phyloP scores from a whole-genome alignment of 2,329 filamentous ascomycete genomes.

The Talaromyces sp. region DNA sequence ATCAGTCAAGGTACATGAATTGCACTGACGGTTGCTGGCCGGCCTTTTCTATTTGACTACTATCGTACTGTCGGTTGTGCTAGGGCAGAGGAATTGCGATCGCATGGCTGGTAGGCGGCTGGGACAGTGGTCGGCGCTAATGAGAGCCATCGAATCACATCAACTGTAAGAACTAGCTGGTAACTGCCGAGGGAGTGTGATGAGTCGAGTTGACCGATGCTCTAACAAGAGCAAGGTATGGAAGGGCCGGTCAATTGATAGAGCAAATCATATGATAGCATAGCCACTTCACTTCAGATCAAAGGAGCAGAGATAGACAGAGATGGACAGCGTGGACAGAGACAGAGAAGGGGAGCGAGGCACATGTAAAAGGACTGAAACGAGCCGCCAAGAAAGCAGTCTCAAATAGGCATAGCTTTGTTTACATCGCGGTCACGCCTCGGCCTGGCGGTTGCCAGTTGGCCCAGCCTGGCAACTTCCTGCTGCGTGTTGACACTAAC shows the following conservation, averaged over 20 bases:
- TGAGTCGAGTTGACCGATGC: not conserved
- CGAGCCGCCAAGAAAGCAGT: not conserved
- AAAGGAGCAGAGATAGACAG: too few species aligned
- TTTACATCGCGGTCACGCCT: slow-evolving; percentile 16
- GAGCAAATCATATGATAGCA: not conserved
- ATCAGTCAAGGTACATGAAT: not conserved
- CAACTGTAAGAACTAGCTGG: not conserved
- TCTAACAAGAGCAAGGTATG: not conserved
- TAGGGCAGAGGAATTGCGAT: not conserved
- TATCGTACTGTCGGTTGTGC: not conserved
- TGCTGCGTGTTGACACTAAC: not conserved
- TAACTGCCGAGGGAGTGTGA: not conserved
- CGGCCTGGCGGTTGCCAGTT: not conserved
- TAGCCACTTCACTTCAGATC: not conserved
- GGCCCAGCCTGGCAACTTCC: slow-evolving; percentile 3
- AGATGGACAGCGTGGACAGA: not conserved
- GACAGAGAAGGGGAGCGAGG: not conserved
- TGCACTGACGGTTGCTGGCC: not conserved
- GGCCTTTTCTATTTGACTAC: not conserved
- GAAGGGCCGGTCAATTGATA: not conserved
- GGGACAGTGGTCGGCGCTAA: slow-evolving; percentile 5
- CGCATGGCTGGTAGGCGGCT: slow-evolving; percentile 8
- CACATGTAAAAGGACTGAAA: slow-evolving; percentile 1
- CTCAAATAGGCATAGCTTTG: slow-evolving; percentile 10
- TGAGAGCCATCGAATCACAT: not conserved